Conservation (phyloP, 2,329 filamentous ascomycete genomes). For the Pyrenophora teres region DNA sequence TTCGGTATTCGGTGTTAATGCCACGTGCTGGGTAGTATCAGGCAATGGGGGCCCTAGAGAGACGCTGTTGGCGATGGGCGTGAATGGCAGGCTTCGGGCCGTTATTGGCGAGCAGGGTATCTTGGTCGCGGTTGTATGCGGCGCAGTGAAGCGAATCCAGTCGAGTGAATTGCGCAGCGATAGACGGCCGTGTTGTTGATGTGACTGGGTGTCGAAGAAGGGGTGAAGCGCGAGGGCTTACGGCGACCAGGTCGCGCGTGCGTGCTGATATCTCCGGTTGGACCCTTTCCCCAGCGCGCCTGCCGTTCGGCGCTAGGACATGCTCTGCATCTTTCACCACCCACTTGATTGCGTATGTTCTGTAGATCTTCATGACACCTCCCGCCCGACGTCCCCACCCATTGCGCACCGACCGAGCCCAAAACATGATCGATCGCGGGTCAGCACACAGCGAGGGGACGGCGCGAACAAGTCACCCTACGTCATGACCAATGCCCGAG, state of each 20-base stretch:
- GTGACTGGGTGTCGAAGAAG: not conserved
- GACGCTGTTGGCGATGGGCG: not conserved
- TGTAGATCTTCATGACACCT: slow-evolving; percentile 13
- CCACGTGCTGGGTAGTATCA: slow-evolving; percentile 14
- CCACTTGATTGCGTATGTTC: slow-evolving; percentile 6
- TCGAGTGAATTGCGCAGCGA: not conserved
- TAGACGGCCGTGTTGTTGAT: not conserved
- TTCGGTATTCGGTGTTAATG: slow-evolving; percentile 1
- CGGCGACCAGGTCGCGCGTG: not conserved
- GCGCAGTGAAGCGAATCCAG: not conserved
- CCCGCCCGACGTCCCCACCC: slow-evolving; percentile 1
- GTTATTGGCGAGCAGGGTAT: not conserved
- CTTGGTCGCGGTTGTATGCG: no score
- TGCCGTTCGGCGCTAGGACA: slow-evolving; percentile 9
- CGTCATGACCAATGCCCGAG: slow-evolving; percentile 17
- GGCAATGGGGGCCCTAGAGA: not conserved
- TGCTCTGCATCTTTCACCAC: slow-evolving; percentile 5
- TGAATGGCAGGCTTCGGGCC: not conserved
- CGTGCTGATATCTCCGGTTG: slow-evolving; percentile 14
- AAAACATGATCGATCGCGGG: slow-evolving; percentile 13
- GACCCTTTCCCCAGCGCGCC: slow-evolving; percentile 21
- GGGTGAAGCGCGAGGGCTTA: not conserved
- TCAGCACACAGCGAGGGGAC: slow-evolving; percentile 1
- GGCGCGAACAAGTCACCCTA: slow-evolving; percentile 5
- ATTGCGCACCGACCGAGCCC: slow-evolving; percentile 1